Evolutionary conservation across 2,329 filamentous ascomycete genomes (phyloP).

Genomic region (Magnaporthales sp.): DNA sequence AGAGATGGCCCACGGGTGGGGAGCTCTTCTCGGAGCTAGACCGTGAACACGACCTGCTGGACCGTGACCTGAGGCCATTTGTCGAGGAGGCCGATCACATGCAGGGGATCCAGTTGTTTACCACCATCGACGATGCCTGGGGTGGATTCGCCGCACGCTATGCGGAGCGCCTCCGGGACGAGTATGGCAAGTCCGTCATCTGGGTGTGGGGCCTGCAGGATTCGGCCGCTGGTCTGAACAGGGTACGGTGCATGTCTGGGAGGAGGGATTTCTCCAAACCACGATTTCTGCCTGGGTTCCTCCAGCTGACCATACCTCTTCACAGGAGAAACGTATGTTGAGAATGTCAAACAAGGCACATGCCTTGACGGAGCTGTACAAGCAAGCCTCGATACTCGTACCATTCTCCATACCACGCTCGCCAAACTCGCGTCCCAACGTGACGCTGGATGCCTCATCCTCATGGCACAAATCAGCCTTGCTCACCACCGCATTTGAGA

Average conservation of each 20-base stretch:
- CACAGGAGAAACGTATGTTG: conserved; percentile 51
- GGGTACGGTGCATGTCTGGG: conserved; percentile 29
- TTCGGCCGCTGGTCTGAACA: conserved; percentile 37
- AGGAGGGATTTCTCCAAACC: background rate
- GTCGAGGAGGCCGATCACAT: conserved; percentile 89
- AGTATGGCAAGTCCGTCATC: conserved; percentile 79
- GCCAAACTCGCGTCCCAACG: background rate
- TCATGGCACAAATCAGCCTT: conserved; percentile 76
- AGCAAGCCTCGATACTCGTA: conserved; percentile 67
- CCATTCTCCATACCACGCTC: conserved; percentile 55
- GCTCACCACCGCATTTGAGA: conserved; percentile 69
- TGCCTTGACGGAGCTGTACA: conserved; percentile 58
- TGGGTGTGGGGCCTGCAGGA: conserved; percentile 83
- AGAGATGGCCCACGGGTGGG: conserved; percentile 64
- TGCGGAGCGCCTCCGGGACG: conserved; percentile 72
- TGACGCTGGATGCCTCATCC: conserved; percentile 49
- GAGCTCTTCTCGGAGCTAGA: conserved; percentile 68
- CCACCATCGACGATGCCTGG: conserved; percentile 70
- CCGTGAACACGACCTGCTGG: conserved; percentile 75
- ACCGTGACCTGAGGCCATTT: conserved; percentile 83
- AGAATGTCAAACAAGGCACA: conserved; percentile 67
- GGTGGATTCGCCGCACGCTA: conserved; percentile 68
- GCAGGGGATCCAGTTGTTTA: conserved; percentile 75
- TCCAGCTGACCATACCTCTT: background rate
- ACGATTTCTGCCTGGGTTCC: background rate